Evolutionary conservation across 768 basidiomycete species (phyloP), one percentile per base, ranked within the genome.

Genomic region (Flagelloscypha sp.): DNA sequence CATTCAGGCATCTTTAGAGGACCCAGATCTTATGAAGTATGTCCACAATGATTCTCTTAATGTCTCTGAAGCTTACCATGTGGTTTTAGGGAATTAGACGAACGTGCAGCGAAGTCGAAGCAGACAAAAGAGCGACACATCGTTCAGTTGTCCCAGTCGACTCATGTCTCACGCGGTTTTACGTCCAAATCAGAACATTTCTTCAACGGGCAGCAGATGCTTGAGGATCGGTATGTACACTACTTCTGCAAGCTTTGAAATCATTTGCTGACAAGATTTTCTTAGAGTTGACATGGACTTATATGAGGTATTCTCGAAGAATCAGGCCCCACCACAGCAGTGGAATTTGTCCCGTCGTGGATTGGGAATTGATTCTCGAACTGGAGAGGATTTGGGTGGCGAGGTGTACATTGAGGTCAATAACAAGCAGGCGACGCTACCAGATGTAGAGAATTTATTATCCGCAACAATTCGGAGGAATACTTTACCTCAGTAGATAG

Each of bases 361-460:
- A 6, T 46, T 74, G 7, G 59, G 63, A 3, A 38, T 45, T 15
- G 47, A 53, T 16, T 41, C 43, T 61, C 3, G 57, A 20, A 52
- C 51, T 24, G 57, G 48, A 17, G 46, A 47, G 12, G 43, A 41
- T 22, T 46, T 53, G 15, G 61, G 65, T 22, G 73, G 68, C 12
- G 74, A 73, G 37, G 70, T 80, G 27, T 85, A 74, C 49, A 62
- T 87, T 60, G 79, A 85, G 48, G 72, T 86, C 27, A 76, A 78
- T 33, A 71, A 81, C 56, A 89, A 89, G 57, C 86, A 89, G 57
- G 69, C 79, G 27, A 87, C 74, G 40, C 56, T 89, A 27, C 70
- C 80, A n/a, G 86, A 88, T 50, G 84, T 85, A 24, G 86, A 87
- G 55, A 87, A 88, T 54, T 76, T 76, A 40, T 52, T 87, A 21